phyloP scores from a whole-genome alignment of 176 grass and related monocot species.

The Miscanthus lutarioriparius region DNA sequence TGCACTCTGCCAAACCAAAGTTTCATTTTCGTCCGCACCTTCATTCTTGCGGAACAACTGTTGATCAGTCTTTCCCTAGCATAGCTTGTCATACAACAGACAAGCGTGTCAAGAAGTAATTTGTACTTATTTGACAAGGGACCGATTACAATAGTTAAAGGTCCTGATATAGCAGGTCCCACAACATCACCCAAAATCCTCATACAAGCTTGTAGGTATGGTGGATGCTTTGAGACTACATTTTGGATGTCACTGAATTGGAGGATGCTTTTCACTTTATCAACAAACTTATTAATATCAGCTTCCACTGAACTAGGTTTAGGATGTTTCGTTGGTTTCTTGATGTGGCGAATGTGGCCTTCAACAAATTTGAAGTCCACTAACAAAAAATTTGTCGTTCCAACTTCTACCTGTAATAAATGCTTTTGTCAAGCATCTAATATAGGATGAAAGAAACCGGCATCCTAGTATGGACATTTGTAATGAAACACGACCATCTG shows the following conservation, averaged over 20 bases:
- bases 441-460: not conserved
- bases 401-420: not conserved
- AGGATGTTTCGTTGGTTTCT: no score
- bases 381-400: not conserved
- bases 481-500: not conserved
- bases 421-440: not conserved
- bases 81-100: no score
- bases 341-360: not conserved
- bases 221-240: not conserved
- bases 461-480: not conserved
- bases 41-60: no score
- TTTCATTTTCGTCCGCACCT: no score
- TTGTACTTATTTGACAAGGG: not conserved
- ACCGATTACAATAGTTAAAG: not conserved
- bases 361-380: not conserved
- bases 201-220: not conserved
- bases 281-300: not conserved
- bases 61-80: no score
- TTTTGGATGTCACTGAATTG: rapidly evolving
- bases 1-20: no score
- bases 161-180: not conserved
- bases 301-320: not conserved
- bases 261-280: not conserved
- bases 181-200: not conserved
- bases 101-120: not conserved